Percentiles rank a stretch among this genome's conserved stretches.
phyloP scores from a whole-genome alignment of 345 rosid genomes.

The Rhizophora apiculata region DNA sequence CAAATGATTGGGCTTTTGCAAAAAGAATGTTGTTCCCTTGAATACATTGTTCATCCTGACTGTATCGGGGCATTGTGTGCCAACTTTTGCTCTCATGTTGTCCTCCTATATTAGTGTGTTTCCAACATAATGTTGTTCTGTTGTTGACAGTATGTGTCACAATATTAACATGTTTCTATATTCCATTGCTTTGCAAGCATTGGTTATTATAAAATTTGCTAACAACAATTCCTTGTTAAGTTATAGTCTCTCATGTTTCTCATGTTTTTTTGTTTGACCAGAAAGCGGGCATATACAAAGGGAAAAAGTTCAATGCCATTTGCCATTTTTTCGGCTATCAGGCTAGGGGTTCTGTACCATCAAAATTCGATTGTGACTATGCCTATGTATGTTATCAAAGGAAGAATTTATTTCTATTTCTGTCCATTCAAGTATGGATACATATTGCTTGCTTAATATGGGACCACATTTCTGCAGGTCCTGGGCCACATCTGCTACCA shows the following conservation, averaged over 20 bases:
- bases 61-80: no score
- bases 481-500: constrained; percentile 95
- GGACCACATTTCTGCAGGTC: constrained; percentile 41
- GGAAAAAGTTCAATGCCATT: constrained; percentile 92
- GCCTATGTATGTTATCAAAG: constrained; percentile 66
- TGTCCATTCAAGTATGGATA: not conserved
- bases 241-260: constrained; percentile 7
- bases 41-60: no score
- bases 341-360: constrained; percentile 98
- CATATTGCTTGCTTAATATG: not conserved
- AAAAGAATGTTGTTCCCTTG: no score
- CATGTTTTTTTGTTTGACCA: constrained; percentile 30
- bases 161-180: no score
- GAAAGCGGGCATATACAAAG: constrained; percentile 90
- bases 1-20: no score
- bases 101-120: no score
- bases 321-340: constrained; percentile 99
- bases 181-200: not conserved
- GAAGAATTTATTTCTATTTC: constrained; percentile 10
- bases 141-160: no score
- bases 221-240: not conserved
- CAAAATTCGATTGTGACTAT: constrained; percentile 95
- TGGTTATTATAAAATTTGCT: no score
- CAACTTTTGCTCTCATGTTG: no score
- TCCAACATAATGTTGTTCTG: no score